Conservation (phyloP, 306 rosid genomes). For the Dalbergia cochinchinensis region DNA sequence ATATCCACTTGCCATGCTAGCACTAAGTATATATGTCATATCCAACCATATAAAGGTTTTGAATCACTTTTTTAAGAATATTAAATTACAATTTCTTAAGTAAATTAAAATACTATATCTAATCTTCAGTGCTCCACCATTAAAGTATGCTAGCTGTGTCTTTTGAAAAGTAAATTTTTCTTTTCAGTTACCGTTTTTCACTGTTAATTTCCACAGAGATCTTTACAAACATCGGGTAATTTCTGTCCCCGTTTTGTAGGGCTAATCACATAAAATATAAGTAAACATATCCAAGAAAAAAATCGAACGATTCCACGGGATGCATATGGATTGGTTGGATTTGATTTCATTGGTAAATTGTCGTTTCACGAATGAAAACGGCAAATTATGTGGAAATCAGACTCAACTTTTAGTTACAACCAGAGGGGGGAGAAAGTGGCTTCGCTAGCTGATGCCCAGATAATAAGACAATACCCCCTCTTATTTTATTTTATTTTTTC, state of each 20-base stretch:
- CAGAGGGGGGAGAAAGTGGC: background rate
- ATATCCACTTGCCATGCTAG: background rate
- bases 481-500: background rate
- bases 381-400: slow-evolving; percentile 7
- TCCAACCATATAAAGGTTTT: slow-evolving; percentile 20
- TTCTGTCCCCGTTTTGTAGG: background rate
- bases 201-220: background rate
- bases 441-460: slow-evolving; percentile 17
- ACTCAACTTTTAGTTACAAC: slow-evolving; percentile 27
- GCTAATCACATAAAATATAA: background rate
- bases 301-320: background rate
- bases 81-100: slow-evolving; percentile 5
- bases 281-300: background rate
- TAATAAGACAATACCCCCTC: background rate
- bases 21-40: slow-evolving; percentile 23
- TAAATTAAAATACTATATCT: slow-evolving; percentile 21
- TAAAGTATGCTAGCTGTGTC: slow-evolving; percentile 32
- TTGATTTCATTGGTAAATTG: slow-evolving; percentile 11
- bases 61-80: slow-evolving; percentile 30
- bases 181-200: background rate
- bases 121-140: slow-evolving; percentile 39
- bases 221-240: background rate
- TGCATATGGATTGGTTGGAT: background rate
- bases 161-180: background rate
- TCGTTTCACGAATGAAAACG: slow-evolving; percentile 26